These are phyloP conservation scores for Fusarium nygamai DNA, from an alignment of 2,329 filamentous ascomycete genomes.

Conservation along the genomic window DNA sequence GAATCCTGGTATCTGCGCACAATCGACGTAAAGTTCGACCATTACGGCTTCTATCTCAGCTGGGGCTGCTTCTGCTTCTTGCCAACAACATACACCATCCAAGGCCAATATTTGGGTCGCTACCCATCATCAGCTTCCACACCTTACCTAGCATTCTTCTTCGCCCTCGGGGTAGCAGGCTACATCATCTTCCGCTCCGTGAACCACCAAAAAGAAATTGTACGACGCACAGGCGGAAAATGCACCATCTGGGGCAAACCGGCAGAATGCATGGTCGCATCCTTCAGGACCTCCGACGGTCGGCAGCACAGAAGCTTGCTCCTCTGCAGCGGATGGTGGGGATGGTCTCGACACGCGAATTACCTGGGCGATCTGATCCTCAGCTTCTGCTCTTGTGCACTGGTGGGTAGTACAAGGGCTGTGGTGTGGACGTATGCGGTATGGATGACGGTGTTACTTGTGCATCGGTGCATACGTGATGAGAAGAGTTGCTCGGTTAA, in stretches of 20 bases:
- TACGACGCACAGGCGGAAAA: conserved; percentile 51
- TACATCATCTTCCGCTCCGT: conserved; percentile 57
- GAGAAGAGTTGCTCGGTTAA: conserved; percentile 56
- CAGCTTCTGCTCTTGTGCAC: conserved; percentile 54
- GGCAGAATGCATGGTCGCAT: conserved; percentile 50
- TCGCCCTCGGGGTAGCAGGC: conserved; percentile 41
- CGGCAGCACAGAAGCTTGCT: conserved; percentile 48
- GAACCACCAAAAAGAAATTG: conserved; percentile 57
- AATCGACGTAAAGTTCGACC: conserved; percentile 56
- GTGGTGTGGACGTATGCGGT: conserved; percentile 58
- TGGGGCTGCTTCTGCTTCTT: conserved; percentile 59
- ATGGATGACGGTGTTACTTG: conserved; percentile 55
- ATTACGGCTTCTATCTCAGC: conserved; percentile 56
- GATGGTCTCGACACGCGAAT: conserved; percentile 44
- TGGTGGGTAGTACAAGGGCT: conserved; percentile 49
- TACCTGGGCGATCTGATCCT: conserved; percentile 44
- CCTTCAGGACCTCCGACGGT: conserved; percentile 55
- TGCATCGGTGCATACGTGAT: conserved; percentile 57
- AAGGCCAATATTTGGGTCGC: conserved; percentile 57
- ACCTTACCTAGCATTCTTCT: conserved; percentile 36
- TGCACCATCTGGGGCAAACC: conserved; percentile 56
- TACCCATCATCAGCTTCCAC: conserved; percentile 50
- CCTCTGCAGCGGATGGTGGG: conserved; percentile 46
- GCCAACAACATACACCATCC: conserved; percentile 58
- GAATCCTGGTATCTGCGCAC: conserved; percentile 61